These are phyloP conservation scores for Cryptosporidium xiaoi DNA, from an alignment of 169 alveolate genomes.

Conservation along the genomic window DNA sequence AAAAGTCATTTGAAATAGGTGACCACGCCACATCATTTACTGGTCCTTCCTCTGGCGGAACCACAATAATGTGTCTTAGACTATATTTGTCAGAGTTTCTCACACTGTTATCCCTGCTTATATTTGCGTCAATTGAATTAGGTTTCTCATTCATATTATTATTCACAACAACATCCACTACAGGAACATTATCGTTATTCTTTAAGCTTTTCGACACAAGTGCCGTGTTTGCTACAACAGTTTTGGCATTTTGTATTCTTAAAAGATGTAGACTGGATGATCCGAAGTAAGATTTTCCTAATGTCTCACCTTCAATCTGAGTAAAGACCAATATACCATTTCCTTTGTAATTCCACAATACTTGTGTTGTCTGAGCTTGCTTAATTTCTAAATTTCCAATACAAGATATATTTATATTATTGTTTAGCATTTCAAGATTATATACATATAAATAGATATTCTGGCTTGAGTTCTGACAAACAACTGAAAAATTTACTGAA, in stretches of 20 bases:
- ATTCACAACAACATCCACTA: neutral
- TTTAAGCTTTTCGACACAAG: too few species aligned
- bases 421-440: constrained; percentile 16
- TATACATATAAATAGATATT: constrained; percentile 30
- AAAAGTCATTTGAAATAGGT: constrained; percentile 79
- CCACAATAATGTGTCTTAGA: constrained; percentile 37
- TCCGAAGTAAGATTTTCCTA: constrained; percentile 68
- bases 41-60: constrained; percentile 76
- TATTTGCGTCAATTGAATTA: neutral
- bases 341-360: constrained; percentile 55
- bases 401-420: constrained; percentile 2
- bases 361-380: constrained; percentile 49
- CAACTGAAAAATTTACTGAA: constrained; percentile 44
- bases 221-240: neutral
- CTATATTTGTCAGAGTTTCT: constrained; percentile 18
- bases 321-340: constrained; percentile 29
- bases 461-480: constrained; percentile 23
- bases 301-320: constrained; percentile 64
- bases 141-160: neutral
- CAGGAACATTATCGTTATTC: too few species aligned
- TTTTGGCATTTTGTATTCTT: constrained; percentile 34
- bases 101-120: neutral
- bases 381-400: constrained; percentile 2
- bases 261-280: constrained; percentile 59
- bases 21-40: constrained; percentile 80